Conservation (phyloP, 176 grass and related monocot species). For the Pharus latifolius region DNA sequence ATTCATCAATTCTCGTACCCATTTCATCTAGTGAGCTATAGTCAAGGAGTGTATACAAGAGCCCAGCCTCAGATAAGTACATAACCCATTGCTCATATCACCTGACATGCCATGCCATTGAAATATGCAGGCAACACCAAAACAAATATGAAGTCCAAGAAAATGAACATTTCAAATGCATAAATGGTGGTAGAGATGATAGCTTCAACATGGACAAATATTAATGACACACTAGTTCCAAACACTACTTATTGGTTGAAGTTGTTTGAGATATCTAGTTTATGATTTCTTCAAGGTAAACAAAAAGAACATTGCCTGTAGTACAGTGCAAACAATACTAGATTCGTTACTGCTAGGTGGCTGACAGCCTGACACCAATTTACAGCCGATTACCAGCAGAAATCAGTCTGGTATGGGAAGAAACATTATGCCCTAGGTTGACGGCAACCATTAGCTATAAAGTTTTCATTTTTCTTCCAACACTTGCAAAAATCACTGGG, state of each 20-base stretch:
- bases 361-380: too few relatives aligned
- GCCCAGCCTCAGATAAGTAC: not conserved
- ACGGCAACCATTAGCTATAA: too few relatives aligned
- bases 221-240: not conserved
- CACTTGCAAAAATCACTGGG: too few relatives aligned
- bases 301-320: too few relatives aligned
- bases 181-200: not conserved
- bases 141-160: not conserved
- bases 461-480: too few relatives aligned
- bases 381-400: too few relatives aligned
- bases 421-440: too few relatives aligned
- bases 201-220: not conserved
- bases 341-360: too few relatives aligned
- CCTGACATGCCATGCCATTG: too few relatives aligned
- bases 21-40: conserved; percentile 64
- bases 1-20: conserved; percentile 60
- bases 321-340: too few relatives aligned
- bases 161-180: not conserved
- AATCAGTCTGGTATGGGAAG: too few relatives aligned
- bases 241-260: not conserved
- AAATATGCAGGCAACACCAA: too few relatives aligned
- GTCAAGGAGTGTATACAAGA: conserved; percentile 32
- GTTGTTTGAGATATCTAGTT: not conserved
- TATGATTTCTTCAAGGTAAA: not conserved
- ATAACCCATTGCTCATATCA: not conserved